Percentiles rank a stretch among this genome's conserved stretches.
Conservation (phyloP, 208 protist genomes). For the Acanthamoeba divionensis region DNA sequence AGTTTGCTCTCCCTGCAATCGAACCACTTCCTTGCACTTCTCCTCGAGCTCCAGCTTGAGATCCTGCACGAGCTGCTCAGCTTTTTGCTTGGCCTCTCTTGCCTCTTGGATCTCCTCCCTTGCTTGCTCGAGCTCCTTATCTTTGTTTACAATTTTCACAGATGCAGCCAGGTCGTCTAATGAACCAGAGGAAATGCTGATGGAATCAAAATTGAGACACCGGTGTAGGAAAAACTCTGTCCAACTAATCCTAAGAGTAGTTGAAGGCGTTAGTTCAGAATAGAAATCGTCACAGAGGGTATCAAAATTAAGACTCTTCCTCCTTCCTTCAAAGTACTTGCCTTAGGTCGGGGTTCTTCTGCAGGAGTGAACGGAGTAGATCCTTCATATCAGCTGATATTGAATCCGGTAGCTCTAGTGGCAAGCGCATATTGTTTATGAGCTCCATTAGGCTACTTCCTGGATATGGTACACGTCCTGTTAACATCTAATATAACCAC, state of each 20-base stretch:
- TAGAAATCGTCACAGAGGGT: too few relatives aligned
- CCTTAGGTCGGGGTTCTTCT: slow-evolving; percentile 13
- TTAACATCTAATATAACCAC: too few relatives aligned
- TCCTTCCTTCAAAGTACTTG: too few relatives aligned
- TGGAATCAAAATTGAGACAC: slow-evolving; percentile 8
- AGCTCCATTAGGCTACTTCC: neutral
- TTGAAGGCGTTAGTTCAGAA: too few relatives aligned
- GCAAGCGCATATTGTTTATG: neutral
- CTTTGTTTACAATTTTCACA: neutral
- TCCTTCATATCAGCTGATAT: slow-evolving; percentile 48
- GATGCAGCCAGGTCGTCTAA: neutral
- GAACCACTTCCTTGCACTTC: neutral
- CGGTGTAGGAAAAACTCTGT: slow-evolving; percentile 31
- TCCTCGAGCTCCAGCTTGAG: neutral
- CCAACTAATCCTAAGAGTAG: slow-evolving; percentile 47
- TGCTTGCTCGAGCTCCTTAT: neutral
- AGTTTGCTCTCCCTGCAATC: neutral
- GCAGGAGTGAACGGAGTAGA: neutral
- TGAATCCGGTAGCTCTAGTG: neutral
- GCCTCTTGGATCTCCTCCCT: neutral
- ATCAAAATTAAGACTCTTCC: too few relatives aligned
- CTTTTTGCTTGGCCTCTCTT: neutral
- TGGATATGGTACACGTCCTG: neutral
- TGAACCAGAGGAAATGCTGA: neutral
- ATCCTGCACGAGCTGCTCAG: neutral